Evolutionary conservation across 345 rosid species (phyloP).

Genomic region (Salix caprea): DNA sequence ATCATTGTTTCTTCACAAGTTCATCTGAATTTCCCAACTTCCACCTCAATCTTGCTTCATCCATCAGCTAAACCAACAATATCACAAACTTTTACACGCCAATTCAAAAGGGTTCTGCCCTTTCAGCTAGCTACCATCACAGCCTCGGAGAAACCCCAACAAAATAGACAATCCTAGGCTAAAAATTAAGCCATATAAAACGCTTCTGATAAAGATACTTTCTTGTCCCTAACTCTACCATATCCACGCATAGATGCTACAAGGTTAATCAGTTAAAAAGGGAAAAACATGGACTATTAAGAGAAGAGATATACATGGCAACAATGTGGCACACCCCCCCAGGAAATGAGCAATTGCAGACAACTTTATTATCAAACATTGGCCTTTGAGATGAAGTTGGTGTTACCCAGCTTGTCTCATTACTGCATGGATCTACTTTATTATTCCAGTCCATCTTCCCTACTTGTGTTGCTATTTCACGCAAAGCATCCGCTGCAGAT

Average conservation of each 20-base stretch:
- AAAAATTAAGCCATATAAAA: neutral
- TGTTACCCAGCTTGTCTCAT: slow-evolving; percentile 6
- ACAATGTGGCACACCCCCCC: neutral
- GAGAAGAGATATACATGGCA: neutral
- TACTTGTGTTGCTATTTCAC: slow-evolving; percentile 6
- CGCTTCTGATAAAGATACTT: neutral
- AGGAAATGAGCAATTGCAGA: neutral
- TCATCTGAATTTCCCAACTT: neutral
- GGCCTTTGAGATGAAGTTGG: neutral
- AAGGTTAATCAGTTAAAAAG: neutral
- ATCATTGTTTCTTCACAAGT: neutral
- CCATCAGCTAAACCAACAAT: neutral
- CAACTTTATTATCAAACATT: neutral
- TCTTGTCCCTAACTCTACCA: neutral
- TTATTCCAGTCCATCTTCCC: slow-evolving; percentile 8
- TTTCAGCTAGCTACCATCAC: neutral
- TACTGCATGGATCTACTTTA: neutral
- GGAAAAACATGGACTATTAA: neutral
- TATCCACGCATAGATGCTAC: neutral
- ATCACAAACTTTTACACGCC: neutral
- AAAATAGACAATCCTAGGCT: neutral
- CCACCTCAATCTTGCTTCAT: neutral
- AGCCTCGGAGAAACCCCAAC: neutral
- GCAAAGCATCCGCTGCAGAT: neutral
- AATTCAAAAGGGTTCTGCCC: neutral